phyloP scores from a whole-genome alignment of 176 grass and related monocot genomes.

The Phoenix dactylifera region DNA sequence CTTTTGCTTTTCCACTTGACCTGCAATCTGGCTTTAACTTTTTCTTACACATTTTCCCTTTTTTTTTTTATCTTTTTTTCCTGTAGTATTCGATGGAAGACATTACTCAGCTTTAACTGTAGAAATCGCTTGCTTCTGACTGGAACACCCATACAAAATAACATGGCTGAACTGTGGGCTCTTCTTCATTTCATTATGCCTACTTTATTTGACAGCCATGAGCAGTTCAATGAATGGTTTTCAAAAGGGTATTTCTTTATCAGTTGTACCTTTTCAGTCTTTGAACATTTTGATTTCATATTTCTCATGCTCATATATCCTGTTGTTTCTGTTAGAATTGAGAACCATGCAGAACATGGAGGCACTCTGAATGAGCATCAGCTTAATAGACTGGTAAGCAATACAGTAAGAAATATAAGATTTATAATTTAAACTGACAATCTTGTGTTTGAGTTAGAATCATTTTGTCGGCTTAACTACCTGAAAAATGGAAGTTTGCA shows the following conservation, averaged over 20 bases:
- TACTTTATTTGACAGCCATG: constrained; percentile 98
- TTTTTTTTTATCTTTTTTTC: not conserved
- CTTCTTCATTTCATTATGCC: constrained; percentile 99
- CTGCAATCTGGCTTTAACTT: no score
- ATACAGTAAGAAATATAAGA: no score
- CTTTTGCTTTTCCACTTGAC: no score
- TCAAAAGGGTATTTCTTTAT: constrained; percentile 66
- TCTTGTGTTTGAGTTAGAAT: no score
- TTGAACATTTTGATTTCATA: constrained; percentile 12
- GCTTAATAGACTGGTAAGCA: constrained; percentile 87
- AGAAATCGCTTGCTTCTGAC: constrained; percentile 98
- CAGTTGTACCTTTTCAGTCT: constrained; percentile 21
- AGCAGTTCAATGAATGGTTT: constrained; percentile 99
- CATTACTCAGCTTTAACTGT: constrained; percentile 96
- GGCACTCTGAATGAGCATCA: constrained; percentile 99
- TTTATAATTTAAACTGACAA: no score
- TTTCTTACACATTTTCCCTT: no score
- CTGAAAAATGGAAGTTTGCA: no score
- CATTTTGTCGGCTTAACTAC: no score
- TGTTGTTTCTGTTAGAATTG: constrained; percentile 46
- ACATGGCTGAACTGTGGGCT: constrained; percentile 98
- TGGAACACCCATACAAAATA: constrained; percentile 98
- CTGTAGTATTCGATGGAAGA: constrained; percentile 98
- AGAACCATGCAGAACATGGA: constrained; percentile 98
- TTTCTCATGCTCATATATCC: constrained; percentile 23